Evolutionary conservation across 2,329 filamentous ascomycete genomes (phyloP).

Genomic region (Lasiodiplodia sp.): DNA sequence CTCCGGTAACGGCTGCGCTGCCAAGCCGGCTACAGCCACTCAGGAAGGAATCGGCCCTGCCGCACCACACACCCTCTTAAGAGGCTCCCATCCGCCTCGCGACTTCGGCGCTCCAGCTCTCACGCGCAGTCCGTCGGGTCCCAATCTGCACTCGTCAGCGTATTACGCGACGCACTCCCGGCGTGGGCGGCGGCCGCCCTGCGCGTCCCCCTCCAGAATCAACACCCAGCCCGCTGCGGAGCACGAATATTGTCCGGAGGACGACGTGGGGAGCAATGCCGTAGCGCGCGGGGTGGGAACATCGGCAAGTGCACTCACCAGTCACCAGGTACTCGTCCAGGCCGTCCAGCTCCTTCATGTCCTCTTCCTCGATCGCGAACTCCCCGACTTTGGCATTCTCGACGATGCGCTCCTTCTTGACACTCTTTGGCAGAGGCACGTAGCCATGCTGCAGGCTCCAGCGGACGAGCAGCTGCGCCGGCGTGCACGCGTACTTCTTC

Average conservation of each 20-base stretch:
- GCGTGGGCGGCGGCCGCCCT: constrained; percentile 18
- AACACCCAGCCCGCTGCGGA: constrained; percentile 23
- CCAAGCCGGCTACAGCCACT: constrained; percentile 14
- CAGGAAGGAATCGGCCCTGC: constrained; percentile 5
- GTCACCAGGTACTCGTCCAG: constrained; percentile 78
- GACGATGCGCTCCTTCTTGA: constrained; percentile 65
- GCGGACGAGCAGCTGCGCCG: constrained; percentile 76
- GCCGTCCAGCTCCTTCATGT: constrained; percentile 68
- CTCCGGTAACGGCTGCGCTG: constrained; percentile 26
- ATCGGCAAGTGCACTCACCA: constrained; percentile 58
- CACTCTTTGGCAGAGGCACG: constrained; percentile 77
- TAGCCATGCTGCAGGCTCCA: constrained; percentile 81
- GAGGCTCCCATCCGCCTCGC: neutral
- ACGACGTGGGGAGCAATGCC: constrained; percentile 24
- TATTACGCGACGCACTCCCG: constrained; percentile 19
- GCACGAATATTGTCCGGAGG: constrained; percentile 24
- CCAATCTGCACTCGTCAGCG: constrained; percentile 46
- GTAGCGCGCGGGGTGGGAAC: neutral
- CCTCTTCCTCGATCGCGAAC: constrained; percentile 68
- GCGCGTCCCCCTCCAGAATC: constrained; percentile 14
- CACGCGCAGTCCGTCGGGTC: constrained; percentile 55
- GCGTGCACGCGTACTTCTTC: constrained; percentile 72
- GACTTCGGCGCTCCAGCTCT: constrained; percentile 24
- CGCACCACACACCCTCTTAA: neutral
- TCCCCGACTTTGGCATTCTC: constrained; percentile 69